These are phyloP conservation scores for Huntiella omanensis DNA, from an alignment of 2,329 filamentous ascomycete species.

Conservation along the genomic window DNA sequence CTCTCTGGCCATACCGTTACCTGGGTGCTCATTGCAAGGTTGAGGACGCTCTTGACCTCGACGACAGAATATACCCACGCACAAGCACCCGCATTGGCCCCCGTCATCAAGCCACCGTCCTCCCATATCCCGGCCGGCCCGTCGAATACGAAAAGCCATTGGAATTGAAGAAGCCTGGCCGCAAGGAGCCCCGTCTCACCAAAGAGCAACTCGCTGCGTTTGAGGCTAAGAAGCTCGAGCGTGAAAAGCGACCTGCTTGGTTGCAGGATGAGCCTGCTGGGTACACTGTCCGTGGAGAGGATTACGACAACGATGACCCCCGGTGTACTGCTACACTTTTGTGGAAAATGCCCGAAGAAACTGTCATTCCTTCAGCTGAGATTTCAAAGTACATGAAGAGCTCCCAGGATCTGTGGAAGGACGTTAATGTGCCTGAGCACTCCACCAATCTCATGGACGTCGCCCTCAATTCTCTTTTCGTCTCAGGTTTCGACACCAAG, in stretches of 20 bases:
- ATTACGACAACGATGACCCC: constrained; percentile 50
- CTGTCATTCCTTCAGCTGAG: constrained; percentile 31
- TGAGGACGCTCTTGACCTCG: constrained; percentile 89
- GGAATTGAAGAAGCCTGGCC: constrained; percentile 67
- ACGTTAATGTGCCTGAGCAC: constrained; percentile 50
- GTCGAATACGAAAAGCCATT: constrained; percentile 80
- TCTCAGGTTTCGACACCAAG: constrained; percentile 51
- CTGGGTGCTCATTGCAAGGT: constrained; percentile 88
- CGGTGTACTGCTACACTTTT: constrained; percentile 55
- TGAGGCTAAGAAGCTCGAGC: constrained; percentile 63
- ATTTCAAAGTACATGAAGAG: constrained; percentile 61
- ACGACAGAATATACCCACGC: constrained; percentile 91
- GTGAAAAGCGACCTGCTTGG: constrained; percentile 77
- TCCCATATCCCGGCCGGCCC: constrained; percentile 67
- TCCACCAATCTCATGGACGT: constrained; percentile 81
- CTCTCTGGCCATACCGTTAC: constrained; percentile 92
- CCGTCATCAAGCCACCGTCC: constrained; percentile 73
- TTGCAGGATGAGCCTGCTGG: constrained; percentile 78
- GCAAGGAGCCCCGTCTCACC: constrained; percentile 57
- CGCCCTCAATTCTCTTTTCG: constrained; percentile 54
- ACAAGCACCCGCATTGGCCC: constrained; percentile 84
- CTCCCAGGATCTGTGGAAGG: constrained; percentile 43
- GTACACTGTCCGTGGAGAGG: constrained; percentile 70
- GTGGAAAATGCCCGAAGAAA: constrained; percentile 55
- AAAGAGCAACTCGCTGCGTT: constrained; percentile 65